Conservation (phyloP, 345 rosid species). For the Ceriops zippeliana region DNA sequence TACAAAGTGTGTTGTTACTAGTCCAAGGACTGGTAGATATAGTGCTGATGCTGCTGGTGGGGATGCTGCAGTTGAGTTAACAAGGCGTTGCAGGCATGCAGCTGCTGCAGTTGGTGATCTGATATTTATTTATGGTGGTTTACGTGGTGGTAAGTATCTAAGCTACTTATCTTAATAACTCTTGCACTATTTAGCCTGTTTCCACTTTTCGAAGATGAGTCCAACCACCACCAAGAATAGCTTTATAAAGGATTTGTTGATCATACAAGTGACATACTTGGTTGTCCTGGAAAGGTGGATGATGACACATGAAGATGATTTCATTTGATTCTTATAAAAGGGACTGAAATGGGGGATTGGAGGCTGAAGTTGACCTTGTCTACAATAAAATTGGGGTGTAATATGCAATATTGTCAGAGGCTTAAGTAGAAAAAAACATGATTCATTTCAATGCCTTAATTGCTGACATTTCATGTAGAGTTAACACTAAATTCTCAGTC, state of each 20-base stretch:
- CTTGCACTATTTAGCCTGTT: not conserved
- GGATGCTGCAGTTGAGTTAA: conserved; percentile 93
- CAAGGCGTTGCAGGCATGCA: conserved; percentile 99
- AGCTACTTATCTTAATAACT: conserved; percentile 8
- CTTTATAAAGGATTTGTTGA: not conserved
- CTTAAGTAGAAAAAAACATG: not conserved
- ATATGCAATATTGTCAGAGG: not conserved
- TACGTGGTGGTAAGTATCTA: conserved; percentile 85
- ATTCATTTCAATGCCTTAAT: too few relatives aligned
- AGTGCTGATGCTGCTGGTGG: conserved; percentile 97
- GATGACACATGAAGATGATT: not conserved
- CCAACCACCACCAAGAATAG: not conserved
- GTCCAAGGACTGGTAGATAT: conserved; percentile 88
- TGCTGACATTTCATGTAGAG: too few relatives aligned
- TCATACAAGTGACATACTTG: not conserved
- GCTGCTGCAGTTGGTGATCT: conserved; percentile 97
- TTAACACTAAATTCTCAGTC: too few relatives aligned
- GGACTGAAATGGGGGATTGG: not conserved
- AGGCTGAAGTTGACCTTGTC: not conserved
- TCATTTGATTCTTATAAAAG: not conserved
- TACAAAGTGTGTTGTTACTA: conserved; percentile 93
- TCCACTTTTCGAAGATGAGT: not conserved
- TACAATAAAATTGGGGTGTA: not conserved
- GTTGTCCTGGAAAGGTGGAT: not conserved
- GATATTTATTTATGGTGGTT: conserved; percentile 93